phyloP scores from a whole-genome alignment of 2,329 filamentous ascomycete species.

The Paecilomyces sp. region DNA sequence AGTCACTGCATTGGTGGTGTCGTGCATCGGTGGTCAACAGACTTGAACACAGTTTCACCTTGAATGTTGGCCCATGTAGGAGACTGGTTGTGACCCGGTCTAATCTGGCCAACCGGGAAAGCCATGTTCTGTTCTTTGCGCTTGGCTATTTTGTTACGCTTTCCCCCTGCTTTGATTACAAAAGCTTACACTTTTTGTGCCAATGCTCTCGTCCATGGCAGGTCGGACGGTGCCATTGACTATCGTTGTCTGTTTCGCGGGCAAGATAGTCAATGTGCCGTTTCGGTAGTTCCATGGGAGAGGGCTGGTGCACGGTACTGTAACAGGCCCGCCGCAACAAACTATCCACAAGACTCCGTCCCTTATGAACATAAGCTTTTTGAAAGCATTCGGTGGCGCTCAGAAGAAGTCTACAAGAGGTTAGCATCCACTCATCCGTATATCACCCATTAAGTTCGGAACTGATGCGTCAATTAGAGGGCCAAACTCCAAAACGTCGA shows the following conservation, averaged over 20 bases:
- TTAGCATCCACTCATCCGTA: slow-evolving; percentile 24
- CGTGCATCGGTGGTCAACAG: neutral
- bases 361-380: slow-evolving; percentile 49
- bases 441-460: slow-evolving; percentile 2
- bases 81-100: too few relatives aligned
- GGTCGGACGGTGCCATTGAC: neutral
- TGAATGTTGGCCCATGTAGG: neutral
- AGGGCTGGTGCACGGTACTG: neutral
- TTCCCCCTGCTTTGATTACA: neutral
- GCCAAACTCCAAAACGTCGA: slow-evolving; percentile 76
- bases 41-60: neutral
- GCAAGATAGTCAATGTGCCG: neutral
- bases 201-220: neutral
- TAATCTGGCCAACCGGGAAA: neutral
- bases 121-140: neutral
- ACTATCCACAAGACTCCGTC: neutral
- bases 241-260: neutral
- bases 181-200: neutral
- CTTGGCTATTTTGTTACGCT: neutral
- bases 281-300: neutral
- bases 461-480: slow-evolving; percentile 51
- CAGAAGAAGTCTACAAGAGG: slow-evolving; percentile 73
- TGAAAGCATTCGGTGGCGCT: slow-evolving; percentile 55
- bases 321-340: neutral
- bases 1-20: neutral